Base-by-base conservation (phyloP, 108 stramenopile genomes). In the Phaeodactylum tricornutum region DNA sequence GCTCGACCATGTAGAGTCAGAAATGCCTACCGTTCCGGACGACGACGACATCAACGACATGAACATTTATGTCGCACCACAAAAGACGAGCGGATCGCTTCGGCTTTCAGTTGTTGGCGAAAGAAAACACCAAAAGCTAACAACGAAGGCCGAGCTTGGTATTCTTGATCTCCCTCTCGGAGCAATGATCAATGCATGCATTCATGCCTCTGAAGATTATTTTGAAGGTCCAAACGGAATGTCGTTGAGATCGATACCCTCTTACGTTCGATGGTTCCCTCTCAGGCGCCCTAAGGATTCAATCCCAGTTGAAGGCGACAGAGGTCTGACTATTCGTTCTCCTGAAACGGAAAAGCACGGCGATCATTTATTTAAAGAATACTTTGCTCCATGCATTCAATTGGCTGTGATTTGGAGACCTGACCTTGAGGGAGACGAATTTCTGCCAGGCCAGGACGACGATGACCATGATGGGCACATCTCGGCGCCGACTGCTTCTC, bases 261-360 rank as follows among this genome's bases (percentile, higher is more conserved):
- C 54, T 14, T 84, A 87, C 32, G 46, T 56, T 27, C 63, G 82
- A 28, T 91, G 89, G 89, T 91, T 91, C 51, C 89, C 89, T 5
- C 51, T 91, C 33, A 63, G 52, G 43, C 57, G 70, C 47, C 77
- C 84, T 4, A 52, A 67, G 29, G 74, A 81, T 17, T 56, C 61
- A 9, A 50, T 65, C 19, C 68, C 71, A 3, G 54, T 78, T 2
- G 88, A 85, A 62, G 84, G 84, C 27, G 79, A 84, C 44, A 75
- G 81, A 74, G 75, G 77, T n/a, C 36, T 65, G 50, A 69, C 73
- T 33, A 29, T 29, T 6, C 62, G 71, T 11, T 75, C 89, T 19
- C 34, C 49, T 38, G 84, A 84, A 51, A 57, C 57, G 21, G 89
- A 91, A 43, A 67, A 91, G 58, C 29, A 44, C 12, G 56, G 55